Evolutionary conservation across 202 grass and related monocot genomes (phyloP).

Genomic region (Digitaria exilis): DNA sequence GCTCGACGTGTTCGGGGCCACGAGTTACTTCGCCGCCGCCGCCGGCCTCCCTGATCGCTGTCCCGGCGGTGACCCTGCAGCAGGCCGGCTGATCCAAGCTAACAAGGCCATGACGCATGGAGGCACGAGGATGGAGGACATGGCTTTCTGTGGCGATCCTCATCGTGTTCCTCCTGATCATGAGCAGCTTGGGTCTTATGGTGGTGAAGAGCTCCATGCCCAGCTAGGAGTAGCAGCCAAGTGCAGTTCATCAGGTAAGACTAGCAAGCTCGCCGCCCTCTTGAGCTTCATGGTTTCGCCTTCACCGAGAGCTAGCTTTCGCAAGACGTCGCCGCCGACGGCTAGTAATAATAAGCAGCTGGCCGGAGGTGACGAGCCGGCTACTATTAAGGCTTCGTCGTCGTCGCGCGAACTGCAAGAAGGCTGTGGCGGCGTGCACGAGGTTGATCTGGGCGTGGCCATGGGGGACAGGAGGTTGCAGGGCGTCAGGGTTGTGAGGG

Average conservation of each 20-base stretch:
- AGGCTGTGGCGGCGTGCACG: neutral
- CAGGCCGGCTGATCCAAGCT: no score
- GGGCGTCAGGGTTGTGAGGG: conserved; percentile 38
- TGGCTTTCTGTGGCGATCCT: no score
- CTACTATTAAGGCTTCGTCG: neutral
- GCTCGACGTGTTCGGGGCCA: conserved; percentile 62
- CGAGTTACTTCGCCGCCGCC: conserved; percentile 63
- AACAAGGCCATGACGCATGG: no score
- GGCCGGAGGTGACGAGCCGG: neutral
- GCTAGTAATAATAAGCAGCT: neutral
- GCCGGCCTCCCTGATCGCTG: conserved; percentile 6
- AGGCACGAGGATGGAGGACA: neutral
- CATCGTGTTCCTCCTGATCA: neutral
- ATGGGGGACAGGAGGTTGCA: conserved; percentile 47
- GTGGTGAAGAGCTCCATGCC: neutral
- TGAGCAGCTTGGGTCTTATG: neutral
- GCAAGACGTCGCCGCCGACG: neutral
- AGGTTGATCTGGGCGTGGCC: conserved; percentile 30
- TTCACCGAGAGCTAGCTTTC: neutral
- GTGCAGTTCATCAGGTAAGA: neutral
- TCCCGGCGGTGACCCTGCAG: neutral
- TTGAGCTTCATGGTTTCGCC: neutral
- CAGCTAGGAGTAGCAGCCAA: neutral
- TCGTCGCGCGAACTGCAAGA: neutral
- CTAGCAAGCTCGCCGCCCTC: conserved; percentile 28